Percentiles rank a stretch among this genome's conserved stretches.
Conservation (phyloP, 371 early-diverging fungal species). For the Syncephalastrum racemosum region DNA sequence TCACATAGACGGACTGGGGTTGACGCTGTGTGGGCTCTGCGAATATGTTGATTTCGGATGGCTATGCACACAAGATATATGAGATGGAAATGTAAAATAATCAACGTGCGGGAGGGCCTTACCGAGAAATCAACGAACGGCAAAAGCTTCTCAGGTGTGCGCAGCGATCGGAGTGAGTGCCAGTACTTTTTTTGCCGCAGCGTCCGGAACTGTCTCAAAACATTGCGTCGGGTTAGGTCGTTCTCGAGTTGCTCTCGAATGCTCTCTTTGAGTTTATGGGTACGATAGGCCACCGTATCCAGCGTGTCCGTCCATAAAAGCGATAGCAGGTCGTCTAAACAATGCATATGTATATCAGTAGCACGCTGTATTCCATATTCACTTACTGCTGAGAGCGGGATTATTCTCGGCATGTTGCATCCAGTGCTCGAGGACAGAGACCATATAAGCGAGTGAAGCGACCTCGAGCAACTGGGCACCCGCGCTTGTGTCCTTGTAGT, state of each 20-base stretch:
- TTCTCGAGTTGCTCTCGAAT: constrained; percentile 22
- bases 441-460: constrained; percentile 37
- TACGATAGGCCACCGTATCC: constrained; percentile 43
- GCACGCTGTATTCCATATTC: not conserved
- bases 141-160: constrained; percentile 45
- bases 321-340: constrained; percentile 21
- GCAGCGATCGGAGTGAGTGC: constrained; percentile 52
- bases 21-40: constrained; percentile 25
- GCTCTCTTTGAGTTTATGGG: constrained; percentile 23
- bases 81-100: too few relatives aligned
- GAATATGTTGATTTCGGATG: constrained; percentile 27
- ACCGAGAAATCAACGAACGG: constrained; percentile 45
- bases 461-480: constrained; percentile 40
- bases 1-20: constrained; percentile 30
- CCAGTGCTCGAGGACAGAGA: constrained; percentile 34
- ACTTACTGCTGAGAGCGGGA: constrained; percentile 23
- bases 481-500: constrained; percentile 28
- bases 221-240: constrained; percentile 28
- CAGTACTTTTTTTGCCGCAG: constrained; percentile 57
- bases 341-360: too few relatives aligned
- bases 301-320: constrained; percentile 45
- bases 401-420: constrained; percentile 34
- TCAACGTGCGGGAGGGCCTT: too few relatives aligned
- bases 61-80: constrained; percentile 10
- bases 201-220: constrained; percentile 36